phyloP scores from a whole-genome alignment of 192 early-diverging fungal genomes.

The Umbelopsis vinacea region DNA sequence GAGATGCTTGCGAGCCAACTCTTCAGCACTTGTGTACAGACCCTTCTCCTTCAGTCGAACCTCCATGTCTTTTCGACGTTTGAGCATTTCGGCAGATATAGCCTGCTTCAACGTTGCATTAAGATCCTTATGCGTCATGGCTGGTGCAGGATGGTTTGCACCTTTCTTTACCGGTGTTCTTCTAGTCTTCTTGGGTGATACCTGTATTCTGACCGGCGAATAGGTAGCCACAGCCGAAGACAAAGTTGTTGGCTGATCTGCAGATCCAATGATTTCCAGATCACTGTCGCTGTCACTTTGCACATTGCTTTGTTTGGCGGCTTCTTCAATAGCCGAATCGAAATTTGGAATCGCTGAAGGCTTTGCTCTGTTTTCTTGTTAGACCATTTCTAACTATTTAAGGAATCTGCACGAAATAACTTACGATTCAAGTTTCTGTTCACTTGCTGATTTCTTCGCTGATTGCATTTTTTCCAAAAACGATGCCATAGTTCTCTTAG shows the following conservation, averaged over 20 bases:
- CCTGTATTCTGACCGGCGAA: slow-evolving; percentile 4
- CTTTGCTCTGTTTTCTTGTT: too few relatives aligned
- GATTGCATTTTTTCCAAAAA: slow-evolving; percentile 15
- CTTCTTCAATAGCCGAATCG: neutral
- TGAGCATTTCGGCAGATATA: slow-evolving; percentile 27
- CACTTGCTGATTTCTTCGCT: neutral
- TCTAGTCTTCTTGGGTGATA: neutral
- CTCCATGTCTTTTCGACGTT: slow-evolving; percentile 28
- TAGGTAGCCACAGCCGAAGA: slow-evolving; percentile 9
- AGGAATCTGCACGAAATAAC: too few relatives aligned
- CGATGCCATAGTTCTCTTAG: slow-evolving; percentile 3
- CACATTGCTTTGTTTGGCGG: neutral
- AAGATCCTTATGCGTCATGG: slow-evolving; percentile 13
- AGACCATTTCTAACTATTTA: too few relatives aligned
- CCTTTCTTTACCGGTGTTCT: slow-evolving; percentile 14
- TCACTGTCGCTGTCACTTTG: slow-evolving; percentile 30
- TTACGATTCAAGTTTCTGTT: neutral
- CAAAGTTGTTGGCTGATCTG: slow-evolving; percentile 8
- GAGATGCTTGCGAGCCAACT: slow-evolving; percentile 17
- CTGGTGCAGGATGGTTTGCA: neutral
- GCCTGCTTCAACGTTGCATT: slow-evolving; percentile 25
- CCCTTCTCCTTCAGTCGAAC: slow-evolving; percentile 14
- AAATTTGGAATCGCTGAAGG: neutral
- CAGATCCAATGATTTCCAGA: slow-evolving; percentile 33
- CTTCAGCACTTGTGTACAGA: slow-evolving; percentile 17